Conservation (phyloP, 1,284 basidiomycete genomes). For the Serendipita sp. region DNA sequence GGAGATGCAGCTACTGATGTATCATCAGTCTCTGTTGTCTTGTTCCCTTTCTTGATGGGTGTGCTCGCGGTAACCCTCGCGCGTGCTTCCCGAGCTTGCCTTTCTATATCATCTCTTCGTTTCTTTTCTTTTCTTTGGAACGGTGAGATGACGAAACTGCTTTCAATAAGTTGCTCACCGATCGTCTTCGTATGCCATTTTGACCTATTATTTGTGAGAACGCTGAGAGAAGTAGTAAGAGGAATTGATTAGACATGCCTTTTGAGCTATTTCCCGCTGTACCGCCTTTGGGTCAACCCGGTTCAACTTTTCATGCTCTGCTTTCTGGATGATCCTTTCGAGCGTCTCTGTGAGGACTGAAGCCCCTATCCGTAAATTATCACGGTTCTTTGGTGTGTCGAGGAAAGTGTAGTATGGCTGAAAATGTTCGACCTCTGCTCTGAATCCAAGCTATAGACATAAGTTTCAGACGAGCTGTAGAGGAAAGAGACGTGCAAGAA, state of each 20-base stretch:
- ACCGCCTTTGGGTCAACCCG: conserved; percentile 43
- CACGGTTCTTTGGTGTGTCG: conserved; percentile 32
- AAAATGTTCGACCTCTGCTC: conserved; percentile 41
- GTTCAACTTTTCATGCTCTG: conserved; percentile 30
- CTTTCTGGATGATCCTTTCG: conserved; percentile 38
- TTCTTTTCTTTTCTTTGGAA: conserved; percentile 28
- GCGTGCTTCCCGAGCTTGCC: conserved; percentile 31
- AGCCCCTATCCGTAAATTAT: conserved; percentile 45
- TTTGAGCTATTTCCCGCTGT: conserved; percentile 36
- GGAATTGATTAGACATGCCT: conserved; percentile 24
- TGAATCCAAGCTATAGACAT: conserved; percentile 49
- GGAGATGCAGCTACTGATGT: too few relatives aligned
- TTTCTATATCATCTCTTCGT: conserved; percentile 42
- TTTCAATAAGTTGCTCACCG: conserved; percentile 21
- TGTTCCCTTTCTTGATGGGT: neutral
- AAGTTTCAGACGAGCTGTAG: conserved; percentile 7
- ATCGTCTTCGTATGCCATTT: conserved; percentile 60
- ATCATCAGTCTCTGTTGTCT: too few relatives aligned
- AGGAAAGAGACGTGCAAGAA: neutral
- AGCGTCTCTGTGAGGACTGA: conserved; percentile 48
- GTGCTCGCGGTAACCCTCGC: conserved; percentile 14
- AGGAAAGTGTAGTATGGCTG: conserved; percentile 50
- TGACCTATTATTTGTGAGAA: conserved; percentile 33
- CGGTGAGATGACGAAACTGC: neutral
- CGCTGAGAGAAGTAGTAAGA: neutral